Percentiles rank a stretch among this genome's conserved stretches.
These are phyloP conservation scores for Scheffersomyces parashehatae DNA, from an alignment of 1,139 yeast species.

Conservation along the genomic window DNA sequence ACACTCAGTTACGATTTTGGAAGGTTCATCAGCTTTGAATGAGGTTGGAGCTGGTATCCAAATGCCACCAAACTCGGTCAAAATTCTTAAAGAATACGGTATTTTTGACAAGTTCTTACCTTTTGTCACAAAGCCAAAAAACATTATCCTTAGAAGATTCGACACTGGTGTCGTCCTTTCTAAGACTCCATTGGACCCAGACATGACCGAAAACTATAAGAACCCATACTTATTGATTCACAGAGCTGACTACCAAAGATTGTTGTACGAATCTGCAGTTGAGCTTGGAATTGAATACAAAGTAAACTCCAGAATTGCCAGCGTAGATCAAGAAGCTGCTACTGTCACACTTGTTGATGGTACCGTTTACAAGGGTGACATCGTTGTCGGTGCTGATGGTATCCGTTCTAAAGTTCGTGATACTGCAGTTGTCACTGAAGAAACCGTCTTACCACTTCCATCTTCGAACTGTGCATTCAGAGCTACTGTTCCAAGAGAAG, in stretches of 20 bases:
- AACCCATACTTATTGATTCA: not conserved
- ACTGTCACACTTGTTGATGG: not conserved
- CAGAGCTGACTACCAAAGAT: not conserved
- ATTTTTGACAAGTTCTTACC: constrained; percentile 1
- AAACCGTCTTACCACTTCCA: constrained; percentile 10
- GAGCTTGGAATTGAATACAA: not conserved
- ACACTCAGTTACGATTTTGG: not conserved
- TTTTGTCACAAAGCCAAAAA: not conserved
- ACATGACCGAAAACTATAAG: not conserved
- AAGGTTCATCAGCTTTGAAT: not conserved
- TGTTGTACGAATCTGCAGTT: not conserved
- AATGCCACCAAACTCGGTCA: not conserved
- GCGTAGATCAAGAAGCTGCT: not conserved
- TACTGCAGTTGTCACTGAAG: constrained; percentile 18
- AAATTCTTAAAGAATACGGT: not conserved
- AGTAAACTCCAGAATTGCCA: not conserved
- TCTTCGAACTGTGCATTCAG: constrained; percentile 16
- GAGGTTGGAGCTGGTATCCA: constrained; percentile 1
- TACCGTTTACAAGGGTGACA: not conserved
- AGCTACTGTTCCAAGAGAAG: constrained; percentile 18
- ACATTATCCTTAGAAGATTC: not conserved
- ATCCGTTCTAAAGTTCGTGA: constrained; percentile 5
- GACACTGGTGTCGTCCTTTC: not conserved
- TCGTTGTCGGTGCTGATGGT: not conserved
- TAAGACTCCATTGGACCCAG: not conserved